Percentiles rank a stretch among this genome's conserved stretches.
Conservation (phyloP, 192 early-diverging fungal species). For the Coemansia interrupta region DNA sequence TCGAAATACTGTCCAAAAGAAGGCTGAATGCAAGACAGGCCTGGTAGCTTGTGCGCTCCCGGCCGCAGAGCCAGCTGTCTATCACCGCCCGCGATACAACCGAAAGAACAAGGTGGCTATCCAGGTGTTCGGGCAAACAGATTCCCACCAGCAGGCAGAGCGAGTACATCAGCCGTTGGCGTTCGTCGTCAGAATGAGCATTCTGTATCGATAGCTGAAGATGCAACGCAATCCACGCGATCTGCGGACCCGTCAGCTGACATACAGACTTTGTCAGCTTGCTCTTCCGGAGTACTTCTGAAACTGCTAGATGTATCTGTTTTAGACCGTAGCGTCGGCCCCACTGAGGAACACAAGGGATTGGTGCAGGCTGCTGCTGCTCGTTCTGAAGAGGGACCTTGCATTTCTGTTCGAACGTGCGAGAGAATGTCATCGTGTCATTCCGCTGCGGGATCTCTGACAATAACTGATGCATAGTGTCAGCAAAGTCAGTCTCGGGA, state of each 20-base stretch:
- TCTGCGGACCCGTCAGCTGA: conserved; percentile 18
- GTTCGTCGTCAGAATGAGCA: conserved; percentile 17
- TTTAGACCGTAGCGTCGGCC: conserved; percentile 23
- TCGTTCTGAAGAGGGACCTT: background rate
- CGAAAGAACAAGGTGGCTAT: conserved; percentile 27
- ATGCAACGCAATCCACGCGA: conserved; percentile 31
- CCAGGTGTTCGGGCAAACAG: conserved; percentile 10
- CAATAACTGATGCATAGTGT: conserved; percentile 7
- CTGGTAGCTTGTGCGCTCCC: conserved; percentile 9
- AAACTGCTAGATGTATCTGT: conserved; percentile 10
- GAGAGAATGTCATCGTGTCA: background rate
- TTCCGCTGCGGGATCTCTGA: background rate
- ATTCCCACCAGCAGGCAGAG: conserved; percentile 19
- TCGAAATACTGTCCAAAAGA: conserved; percentile 12
- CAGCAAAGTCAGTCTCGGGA: conserved; percentile 6
- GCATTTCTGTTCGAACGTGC: background rate
- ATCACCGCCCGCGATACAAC: conserved; percentile 17
- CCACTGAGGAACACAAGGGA: conserved; percentile 23
- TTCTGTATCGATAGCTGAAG: conserved; percentile 18
- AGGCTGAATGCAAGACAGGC: conserved; percentile 15
- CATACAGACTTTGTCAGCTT: background rate
- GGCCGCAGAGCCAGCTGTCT: conserved; percentile 22
- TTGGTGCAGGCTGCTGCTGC: background rate
- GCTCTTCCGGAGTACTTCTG: conserved; percentile 3
- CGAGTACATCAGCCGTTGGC: conserved; percentile 21